phyloP scores from a whole-genome alignment of 2,329 filamentous ascomycete genomes.

The Corniculantispora saksenae region DNA sequence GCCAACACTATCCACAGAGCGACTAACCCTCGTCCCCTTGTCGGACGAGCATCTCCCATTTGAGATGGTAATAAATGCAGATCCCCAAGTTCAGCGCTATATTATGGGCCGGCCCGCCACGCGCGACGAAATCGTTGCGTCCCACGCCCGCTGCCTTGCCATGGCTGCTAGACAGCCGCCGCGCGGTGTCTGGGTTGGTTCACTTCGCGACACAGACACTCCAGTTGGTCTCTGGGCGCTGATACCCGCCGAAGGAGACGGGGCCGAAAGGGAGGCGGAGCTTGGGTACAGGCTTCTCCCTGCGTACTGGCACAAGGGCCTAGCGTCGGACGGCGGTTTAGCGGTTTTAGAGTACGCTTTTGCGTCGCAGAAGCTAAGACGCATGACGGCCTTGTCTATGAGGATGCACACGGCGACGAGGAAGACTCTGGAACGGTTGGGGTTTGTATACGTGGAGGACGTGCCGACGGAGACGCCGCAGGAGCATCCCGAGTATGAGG shows the following conservation, averaged over 20 bases:
- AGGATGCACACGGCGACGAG: background rate
- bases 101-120: background rate
- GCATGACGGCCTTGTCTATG: background rate
- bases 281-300: constrained; percentile 6
- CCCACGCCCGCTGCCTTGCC: background rate
- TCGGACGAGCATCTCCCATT: background rate
- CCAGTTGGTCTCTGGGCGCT: constrained; percentile 4
- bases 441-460: background rate
- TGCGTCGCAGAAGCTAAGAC: background rate
- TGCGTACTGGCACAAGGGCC: background rate
- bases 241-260: background rate
- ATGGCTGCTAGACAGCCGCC: background rate
- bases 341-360: constrained; percentile 1
- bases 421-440: background rate
- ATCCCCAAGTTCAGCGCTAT: background rate
- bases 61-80: background rate
- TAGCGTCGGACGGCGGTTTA: background rate
- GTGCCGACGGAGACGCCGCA: background rate
- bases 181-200: constrained; percentile 1
- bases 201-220: background rate
- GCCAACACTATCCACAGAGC: constrained; percentile 1
- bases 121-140: background rate
- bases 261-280: background rate
- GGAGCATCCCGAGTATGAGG: background rate
- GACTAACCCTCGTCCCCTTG: background rate